Evolutionary conservation across 352 stramenopile species (phyloP).

Genomic region (Pythium monospermum): DNA sequence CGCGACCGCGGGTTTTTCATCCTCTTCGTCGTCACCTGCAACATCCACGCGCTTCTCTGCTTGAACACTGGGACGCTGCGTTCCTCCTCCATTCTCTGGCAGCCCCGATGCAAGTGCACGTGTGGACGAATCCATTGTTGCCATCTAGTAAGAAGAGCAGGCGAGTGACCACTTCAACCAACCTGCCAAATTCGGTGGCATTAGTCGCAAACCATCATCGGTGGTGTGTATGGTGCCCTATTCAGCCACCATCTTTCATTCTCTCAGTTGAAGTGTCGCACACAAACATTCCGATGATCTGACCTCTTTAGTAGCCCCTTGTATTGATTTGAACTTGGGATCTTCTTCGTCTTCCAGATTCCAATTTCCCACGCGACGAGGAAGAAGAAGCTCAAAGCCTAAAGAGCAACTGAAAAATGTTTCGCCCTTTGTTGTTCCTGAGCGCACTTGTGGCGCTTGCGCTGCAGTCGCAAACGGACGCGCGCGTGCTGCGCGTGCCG

Average conservation of each 20-base stretch:
- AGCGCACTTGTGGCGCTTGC: conserved; percentile 16
- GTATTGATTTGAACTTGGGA: not conserved
- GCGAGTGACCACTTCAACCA: too few relatives aligned
- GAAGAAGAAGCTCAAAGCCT: too few relatives aligned
- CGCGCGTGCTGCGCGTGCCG: conserved; percentile 52
- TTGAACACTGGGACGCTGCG: too few relatives aligned
- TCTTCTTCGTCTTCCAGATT: conserved; percentile 1
- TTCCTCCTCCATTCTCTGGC: too few relatives aligned
- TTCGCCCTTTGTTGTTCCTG: conserved; percentile 22
- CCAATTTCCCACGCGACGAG: too few relatives aligned
- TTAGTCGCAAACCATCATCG: not conserved
- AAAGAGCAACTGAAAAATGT: too few relatives aligned
- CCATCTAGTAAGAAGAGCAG: too few relatives aligned
- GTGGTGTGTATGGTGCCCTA: not conserved
- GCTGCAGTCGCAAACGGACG: conserved; percentile 8
- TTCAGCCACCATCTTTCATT: not conserved
- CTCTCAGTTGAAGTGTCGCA: conserved; percentile 16
- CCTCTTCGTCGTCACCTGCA: conserved; percentile 5
- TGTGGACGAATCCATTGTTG: too few relatives aligned
- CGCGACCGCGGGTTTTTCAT: conserved; percentile 7
- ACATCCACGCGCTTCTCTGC: conserved; percentile 7
- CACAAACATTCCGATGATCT: not conserved
- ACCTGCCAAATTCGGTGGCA: too few relatives aligned
- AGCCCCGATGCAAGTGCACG: too few relatives aligned
- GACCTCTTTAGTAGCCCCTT: conserved; percentile 12